Percentiles rank a stretch among this genome's conserved stretches.
phyloP scores from a whole-genome alignment of 2,329 filamentous ascomycete species.

The Verticillium isaacii region DNA sequence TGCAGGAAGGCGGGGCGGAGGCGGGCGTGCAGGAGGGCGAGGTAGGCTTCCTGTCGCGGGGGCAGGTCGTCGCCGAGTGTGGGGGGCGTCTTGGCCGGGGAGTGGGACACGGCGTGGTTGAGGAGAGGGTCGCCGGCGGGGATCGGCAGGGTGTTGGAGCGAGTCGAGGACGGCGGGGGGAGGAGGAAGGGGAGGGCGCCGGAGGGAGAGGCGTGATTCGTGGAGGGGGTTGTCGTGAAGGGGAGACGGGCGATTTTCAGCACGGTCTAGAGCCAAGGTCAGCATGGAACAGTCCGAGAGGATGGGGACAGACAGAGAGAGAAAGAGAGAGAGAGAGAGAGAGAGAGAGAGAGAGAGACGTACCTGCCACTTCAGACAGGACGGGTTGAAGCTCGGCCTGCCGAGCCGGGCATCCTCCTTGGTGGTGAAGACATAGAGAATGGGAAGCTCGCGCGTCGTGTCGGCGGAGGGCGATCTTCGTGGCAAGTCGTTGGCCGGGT shows the following conservation, averaged over 20 bases:
- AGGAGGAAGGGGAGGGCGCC: conserved; percentile 86
- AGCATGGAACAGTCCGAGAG: not conserved
- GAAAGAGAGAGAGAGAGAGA: not conserved
- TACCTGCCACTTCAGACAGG: conserved; percentile 96
- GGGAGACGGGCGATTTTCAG: conserved; percentile 70
- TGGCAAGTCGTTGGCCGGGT: conserved; percentile 72
- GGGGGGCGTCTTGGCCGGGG: conserved; percentile 18
- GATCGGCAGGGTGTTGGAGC: conserved; percentile 35
- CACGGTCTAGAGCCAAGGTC: conserved; percentile 57
- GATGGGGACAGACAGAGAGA: not conserved
- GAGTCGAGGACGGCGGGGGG: conserved; percentile 33
- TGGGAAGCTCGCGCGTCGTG: conserved; percentile 30
- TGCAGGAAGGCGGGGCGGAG: conserved; percentile 89
- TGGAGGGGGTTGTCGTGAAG: conserved; percentile 66
- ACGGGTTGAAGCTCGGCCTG: conserved; percentile 80
- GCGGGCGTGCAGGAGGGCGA: conserved; percentile 68
- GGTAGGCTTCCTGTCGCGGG: conserved; percentile 66
- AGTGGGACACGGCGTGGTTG: conserved; percentile 58
- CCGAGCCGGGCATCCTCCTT: conserved; percentile 55
- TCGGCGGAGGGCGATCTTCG: conserved; percentile 44
- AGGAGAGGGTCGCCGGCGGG: conserved; percentile 59
- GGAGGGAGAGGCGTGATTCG: conserved; percentile 88
- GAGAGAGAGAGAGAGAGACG: conserved; percentile 20
- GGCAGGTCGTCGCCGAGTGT: conserved; percentile 43
- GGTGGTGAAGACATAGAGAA: conserved; percentile 74